Evolutionary conservation across 768 basidiomycete genomes (phyloP), one percentile per base, ranked within the genome.

Genomic region (Boletus coccyginus): DNA sequence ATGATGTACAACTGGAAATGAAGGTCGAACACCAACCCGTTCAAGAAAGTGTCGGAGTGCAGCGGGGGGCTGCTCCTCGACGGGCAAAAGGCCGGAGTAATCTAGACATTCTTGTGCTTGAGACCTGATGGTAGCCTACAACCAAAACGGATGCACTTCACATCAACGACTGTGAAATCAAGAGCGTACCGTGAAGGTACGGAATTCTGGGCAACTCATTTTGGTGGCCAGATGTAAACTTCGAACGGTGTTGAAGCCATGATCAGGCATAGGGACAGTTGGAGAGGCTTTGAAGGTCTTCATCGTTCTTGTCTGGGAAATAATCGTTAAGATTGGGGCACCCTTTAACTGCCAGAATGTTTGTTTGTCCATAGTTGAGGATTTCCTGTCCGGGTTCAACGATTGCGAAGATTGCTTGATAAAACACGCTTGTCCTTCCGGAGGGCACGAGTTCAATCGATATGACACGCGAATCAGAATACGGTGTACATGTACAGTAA

Each of bases 21-120:
- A 31, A 9, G 29, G 11, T 19, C 31, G 33, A 53, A 16, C 8
- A 52, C 59, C 32, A 49, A 67, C 66, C 31, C 39, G 0, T 5
- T 66, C n/a, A 31, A 63, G 50, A 29, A 67, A 67, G 3, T 9
- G 12, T 50, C 21, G 40, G 1, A 61, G 40, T 0, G 62, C 55
- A 24, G 3, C 12, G 0, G 57, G 49, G 5, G 55, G 33, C n/a
- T 68, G 66, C 1, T 55, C 45, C 35, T 66, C 66, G 7, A 58
- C 16, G 7, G n/a, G 1, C 9, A 53, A 40, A 19, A 11, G 1
- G 9, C 49, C 41, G 27, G 50, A 41, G 27, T 0, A 0, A 39
- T 63, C 54, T 38, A 67, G 29, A 38, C 53, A 1, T 3, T 17
- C 35, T 2, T 8, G 11, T 6, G 57, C 41, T 1, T 33, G n/a